phyloP scores from a whole-genome alignment of 805 yeast species.

The Myxozyma melibiosi region DNA sequence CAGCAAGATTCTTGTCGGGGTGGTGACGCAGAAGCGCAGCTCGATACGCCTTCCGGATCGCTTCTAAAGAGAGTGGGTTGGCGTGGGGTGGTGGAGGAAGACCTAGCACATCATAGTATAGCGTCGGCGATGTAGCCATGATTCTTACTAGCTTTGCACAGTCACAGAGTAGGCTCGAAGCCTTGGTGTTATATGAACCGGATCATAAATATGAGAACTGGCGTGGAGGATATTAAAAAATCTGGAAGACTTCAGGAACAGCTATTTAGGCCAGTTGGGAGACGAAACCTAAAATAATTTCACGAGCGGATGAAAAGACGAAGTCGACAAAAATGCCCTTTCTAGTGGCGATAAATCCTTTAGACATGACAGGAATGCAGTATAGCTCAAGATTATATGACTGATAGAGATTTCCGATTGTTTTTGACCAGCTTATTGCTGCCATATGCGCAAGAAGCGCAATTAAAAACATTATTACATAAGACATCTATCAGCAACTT shows the following conservation, averaged over 20 bases:
- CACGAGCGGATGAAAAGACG: background rate
- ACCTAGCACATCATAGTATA: slow-evolving; percentile 6
- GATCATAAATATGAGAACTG: background rate
- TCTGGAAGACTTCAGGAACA: background rate
- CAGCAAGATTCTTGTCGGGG: slow-evolving; percentile 65
- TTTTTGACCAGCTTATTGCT: background rate
- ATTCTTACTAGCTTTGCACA: too few relatives aligned
- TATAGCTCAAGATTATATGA: too few relatives aligned
- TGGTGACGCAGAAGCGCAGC: slow-evolving; percentile 62
- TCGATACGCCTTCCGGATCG: slow-evolving; percentile 55
- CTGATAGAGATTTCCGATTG: too few relatives aligned
- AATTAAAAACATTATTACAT: too few relatives aligned
- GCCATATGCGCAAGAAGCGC: background rate
- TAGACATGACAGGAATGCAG: too few relatives aligned
- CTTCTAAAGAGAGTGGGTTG: background rate
- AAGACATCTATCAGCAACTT: too few relatives aligned
- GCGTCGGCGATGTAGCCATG: slow-evolving; percentile 2
- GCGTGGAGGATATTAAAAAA: too few relatives aligned
- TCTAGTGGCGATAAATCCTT: too few relatives aligned
- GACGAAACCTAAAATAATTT: too few relatives aligned
- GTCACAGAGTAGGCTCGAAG: too few relatives aligned
- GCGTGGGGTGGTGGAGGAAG: slow-evolving; percentile 15
- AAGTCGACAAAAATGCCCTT: too few relatives aligned
- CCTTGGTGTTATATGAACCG: too few relatives aligned
- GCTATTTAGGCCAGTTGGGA: background rate